phyloP scores from a whole-genome alignment of 2,329 filamentous ascomycete species.

The Zymoseptoria passerinii region DNA sequence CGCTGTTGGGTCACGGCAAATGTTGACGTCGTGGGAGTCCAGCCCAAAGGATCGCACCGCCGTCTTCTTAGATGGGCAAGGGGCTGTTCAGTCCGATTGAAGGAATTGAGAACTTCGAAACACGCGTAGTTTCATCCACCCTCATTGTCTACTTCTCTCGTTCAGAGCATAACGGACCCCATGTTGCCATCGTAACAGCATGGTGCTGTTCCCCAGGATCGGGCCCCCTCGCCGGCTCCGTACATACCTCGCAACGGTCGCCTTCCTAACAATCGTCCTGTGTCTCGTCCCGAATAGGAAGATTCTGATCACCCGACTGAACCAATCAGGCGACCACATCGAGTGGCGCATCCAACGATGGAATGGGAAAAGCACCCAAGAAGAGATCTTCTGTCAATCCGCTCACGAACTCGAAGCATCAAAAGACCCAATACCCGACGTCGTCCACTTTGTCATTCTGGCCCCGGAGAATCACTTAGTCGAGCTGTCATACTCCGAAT shows the following conservation, averaged over 20 bases:
- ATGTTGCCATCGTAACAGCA: not conserved
- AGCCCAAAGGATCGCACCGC: too few species aligned
- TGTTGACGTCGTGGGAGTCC: too few species aligned
- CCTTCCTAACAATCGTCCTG: not conserved
- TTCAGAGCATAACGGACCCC: not conserved
- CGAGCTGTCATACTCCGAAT: constrained; percentile 9
- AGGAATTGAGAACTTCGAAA: too few species aligned
- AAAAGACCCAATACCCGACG: constrained; percentile 3
- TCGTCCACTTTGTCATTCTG: constrained; percentile 10
- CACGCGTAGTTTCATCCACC: too few species aligned
- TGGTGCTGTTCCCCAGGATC: not conserved
- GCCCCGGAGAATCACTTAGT: constrained; percentile 3
- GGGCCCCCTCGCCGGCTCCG: not conserved
- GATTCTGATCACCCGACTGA: not conserved
- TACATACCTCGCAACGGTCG: not conserved
- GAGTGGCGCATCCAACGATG: not conserved
- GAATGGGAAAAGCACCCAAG: not conserved
- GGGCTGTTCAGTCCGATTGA: not conserved
- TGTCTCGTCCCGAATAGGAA: not conserved
- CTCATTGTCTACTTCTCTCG: too few species aligned
- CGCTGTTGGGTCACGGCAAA: too few species aligned
- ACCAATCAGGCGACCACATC: not conserved
- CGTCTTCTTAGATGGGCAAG: not conserved
- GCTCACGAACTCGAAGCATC: not conserved
- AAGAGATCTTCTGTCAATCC: constrained; percentile 7